A percentile compares a stretch with the other conserved stretches of the same genome.
These are phyloP conservation scores for Sonneratia caseolaris DNA, from an alignment of 345 rosid species.

Conservation along the genomic window DNA sequence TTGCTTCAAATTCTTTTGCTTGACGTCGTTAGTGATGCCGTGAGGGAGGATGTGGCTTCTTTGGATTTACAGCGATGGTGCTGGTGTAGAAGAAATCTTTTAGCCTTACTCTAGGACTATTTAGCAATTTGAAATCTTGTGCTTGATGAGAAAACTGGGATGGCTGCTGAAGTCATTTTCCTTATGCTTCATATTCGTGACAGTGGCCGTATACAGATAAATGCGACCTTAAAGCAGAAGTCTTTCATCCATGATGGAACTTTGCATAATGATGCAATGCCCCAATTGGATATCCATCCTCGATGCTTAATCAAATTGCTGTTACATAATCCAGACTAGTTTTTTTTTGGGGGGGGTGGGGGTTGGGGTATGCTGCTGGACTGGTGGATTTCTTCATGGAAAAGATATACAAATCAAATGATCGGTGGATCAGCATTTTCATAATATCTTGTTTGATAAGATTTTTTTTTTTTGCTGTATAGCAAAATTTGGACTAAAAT, in stretches of 20 bases:
- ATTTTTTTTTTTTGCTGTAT: not conserved
- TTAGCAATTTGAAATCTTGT: not conserved
- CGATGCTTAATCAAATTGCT: not conserved
- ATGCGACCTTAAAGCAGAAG: not conserved
- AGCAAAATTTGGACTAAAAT: not conserved
- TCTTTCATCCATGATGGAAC: not conserved
- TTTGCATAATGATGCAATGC: not conserved
- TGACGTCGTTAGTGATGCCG: not conserved
- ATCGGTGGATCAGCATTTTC: no score
- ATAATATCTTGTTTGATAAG: no score
- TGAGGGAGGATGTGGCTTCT: not conserved
- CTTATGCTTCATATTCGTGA: not conserved
- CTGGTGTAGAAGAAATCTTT: no score
- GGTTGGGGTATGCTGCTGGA: no score
- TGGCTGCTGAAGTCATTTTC: not conserved
- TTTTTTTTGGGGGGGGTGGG: no score
- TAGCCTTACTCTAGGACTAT: not conserved
- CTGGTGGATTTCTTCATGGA: no score
- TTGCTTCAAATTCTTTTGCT: not conserved
- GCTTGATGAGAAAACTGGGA: not conserved
- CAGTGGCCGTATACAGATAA: not conserved
- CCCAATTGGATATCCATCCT: not conserved
- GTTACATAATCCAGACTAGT: no score
- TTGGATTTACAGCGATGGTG: not conserved
- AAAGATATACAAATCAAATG: no score